phyloP scores from a whole-genome alignment of 805 yeast genomes.

The Candida morakotiae region DNA sequence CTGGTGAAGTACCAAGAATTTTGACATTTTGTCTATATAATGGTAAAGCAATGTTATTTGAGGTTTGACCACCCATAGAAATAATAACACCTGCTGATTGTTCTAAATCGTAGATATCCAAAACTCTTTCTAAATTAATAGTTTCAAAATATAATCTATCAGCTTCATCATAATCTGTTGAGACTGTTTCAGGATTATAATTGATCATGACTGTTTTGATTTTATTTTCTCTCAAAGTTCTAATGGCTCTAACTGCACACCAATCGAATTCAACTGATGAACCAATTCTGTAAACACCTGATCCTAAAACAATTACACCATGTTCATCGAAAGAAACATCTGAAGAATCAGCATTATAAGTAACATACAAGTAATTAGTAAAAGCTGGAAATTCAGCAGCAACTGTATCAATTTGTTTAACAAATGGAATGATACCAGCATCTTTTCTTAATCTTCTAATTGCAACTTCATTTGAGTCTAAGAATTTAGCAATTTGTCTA shows the following conservation, averaged over 20 bases:
- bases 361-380: constrained; percentile 91
- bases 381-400: constrained; percentile 98
- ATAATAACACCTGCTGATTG: constrained; percentile 87
- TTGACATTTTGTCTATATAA: constrained; percentile 92
- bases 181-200: constrained; percentile 97
- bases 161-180: constrained; percentile 98
- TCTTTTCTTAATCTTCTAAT: constrained; percentile 86
- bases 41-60: constrained; percentile 92
- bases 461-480: constrained; percentile 87
- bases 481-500: constrained; percentile 88
- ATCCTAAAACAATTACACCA: constrained; percentile 93
- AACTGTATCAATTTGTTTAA: constrained; percentile 95
- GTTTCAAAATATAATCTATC: constrained; percentile 96
- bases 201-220: constrained; percentile 93
- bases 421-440: constrained; percentile 83
- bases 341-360: constrained; percentile 86
- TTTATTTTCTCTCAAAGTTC: constrained; percentile 84
- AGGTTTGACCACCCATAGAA: constrained; percentile 98
- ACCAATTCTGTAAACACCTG: constrained; percentile 98
- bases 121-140: constrained; percentile 86
- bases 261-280: constrained; percentile 98
- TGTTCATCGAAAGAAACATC: constrained; percentile 88
- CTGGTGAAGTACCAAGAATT: constrained; percentile 95
- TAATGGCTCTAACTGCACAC: constrained; percentile 97
- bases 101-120: constrained; percentile 93